Conservation (phyloP, 2,329 filamentous ascomycete species). For the Colletotrichum sp. region DNA sequence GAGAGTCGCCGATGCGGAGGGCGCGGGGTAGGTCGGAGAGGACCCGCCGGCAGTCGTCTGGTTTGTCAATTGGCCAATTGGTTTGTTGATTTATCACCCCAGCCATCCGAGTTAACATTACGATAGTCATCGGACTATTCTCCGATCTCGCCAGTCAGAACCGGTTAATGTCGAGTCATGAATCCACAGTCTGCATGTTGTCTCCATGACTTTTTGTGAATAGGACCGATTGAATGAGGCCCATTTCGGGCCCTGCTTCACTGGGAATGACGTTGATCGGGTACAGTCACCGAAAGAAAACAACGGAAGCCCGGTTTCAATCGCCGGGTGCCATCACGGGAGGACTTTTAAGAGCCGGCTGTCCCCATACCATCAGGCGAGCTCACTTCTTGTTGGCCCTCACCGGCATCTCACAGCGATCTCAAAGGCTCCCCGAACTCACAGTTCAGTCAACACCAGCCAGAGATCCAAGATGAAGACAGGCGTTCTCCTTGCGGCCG, state of each 20-base stretch:
- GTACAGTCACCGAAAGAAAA: neutral
- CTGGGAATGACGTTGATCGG: neutral
- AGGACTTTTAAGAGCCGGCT: neutral
- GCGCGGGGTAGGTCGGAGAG: neutral
- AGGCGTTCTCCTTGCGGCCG: neutral
- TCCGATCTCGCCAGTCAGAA: neutral
- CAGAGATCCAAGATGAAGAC: conserved; percentile 1
- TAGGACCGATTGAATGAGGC: neutral
- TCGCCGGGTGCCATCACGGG: neutral
- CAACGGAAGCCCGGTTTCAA: neutral
- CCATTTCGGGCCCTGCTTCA: neutral
- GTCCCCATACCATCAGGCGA: neutral
- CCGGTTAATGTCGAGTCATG: conserved; percentile 4
- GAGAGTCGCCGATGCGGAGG: conserved; percentile 7
- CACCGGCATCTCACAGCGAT: neutral
- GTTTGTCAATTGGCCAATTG: neutral
- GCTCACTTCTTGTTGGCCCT: neutral
- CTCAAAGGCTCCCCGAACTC: neutral
- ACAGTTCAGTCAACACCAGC: neutral
- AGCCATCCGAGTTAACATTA: neutral
- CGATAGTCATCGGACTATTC: neutral
- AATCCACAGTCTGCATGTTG: neutral
- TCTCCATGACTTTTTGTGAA: neutral
- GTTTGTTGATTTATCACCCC: neutral
- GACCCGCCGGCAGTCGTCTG: neutral